Evolutionary conservation across 139 green algal species (phyloP), one percentile per base, ranked within the genome.

Genomic region (Monoraphidium neglectum): DNA sequence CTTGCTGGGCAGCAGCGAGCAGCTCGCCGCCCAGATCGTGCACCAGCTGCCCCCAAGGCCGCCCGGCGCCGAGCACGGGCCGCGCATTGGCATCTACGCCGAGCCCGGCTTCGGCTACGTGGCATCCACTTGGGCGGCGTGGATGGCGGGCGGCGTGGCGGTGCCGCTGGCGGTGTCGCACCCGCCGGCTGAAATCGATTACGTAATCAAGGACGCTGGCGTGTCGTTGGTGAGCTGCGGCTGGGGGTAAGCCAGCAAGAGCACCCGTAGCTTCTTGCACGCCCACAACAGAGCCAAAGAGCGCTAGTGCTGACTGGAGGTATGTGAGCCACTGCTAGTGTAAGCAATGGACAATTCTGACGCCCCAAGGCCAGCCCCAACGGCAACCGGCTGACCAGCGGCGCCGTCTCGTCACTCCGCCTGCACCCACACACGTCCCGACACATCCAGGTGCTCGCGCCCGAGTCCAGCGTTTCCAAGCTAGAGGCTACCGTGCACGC

Each of bases 101-200:
- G 76, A 71, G 47, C 76, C 76, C 30, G 75, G 75, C 6, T 2
- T 40, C 10, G 28, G 49, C 21, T 80, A 75, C 33, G 66, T 70
- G 24, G 68, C 89, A 2, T 87, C 77, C n/a, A 92, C 87, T 0
- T 95, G 87, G 85, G 94, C 78, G 1, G 87, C 90, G 4, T 99
- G 95, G 95, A 81, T 94, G 56, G 75, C 80, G 18, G 80, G 90
- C 2, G 88, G 87, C 37, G 90, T 97, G 23, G 85, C 87, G 0
- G 94, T 98, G 30, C 95, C 95, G 0, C 81, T 98, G n/a, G 92
- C 91, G 32, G 81, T 87, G 0, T 90, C 84, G 16, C 90, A 98
- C 68, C 92, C 95, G 5, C 75, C 80, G 15, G 72, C 81, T 21
- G 90, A 97, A 80, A 83, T 98, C 46, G 66, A 81, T 1, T 94